A percentile compares a stretch with the other conserved stretches of the same genome.
phyloP scores from a whole-genome alignment of 2,329 filamentous ascomycete species.

The Sarocladium brachiariae region DNA sequence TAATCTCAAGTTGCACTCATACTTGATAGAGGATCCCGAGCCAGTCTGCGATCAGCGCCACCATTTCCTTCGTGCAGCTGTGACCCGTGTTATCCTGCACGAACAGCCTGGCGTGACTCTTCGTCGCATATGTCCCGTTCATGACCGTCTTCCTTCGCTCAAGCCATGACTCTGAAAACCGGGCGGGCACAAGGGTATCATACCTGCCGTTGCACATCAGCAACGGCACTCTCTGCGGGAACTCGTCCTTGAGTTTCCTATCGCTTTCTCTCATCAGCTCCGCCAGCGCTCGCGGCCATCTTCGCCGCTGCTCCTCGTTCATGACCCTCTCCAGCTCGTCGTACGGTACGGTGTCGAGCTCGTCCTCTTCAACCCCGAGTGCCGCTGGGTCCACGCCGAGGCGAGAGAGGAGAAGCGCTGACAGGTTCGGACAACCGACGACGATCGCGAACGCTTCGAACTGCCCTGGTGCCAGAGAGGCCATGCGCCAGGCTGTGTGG shows the following conservation, averaged over 20 bases:
- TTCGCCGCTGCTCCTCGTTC: constrained; percentile 3
- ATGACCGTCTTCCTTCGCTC: not conserved
- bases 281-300: constrained; percentile 7
- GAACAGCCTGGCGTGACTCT: constrained; percentile 6
- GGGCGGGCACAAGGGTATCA: constrained; percentile 6
- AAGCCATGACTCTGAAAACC: not conserved
- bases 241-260: not conserved
- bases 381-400: constrained; percentile 12
- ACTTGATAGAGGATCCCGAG: not conserved
- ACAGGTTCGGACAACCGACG: constrained; percentile 7
- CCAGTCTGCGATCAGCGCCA: constrained; percentile 5
- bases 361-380: constrained; percentile 10
- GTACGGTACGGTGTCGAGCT: not conserved
- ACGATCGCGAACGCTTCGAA: constrained; percentile 4
- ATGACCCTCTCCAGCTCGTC: not conserved
- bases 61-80: constrained; percentile 10
- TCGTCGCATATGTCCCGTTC: not conserved
- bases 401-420: not conserved
- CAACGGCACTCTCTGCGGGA: not conserved
- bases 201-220: constrained; percentile 8
- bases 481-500: constrained; percentile 9
- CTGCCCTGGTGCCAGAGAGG: not conserved
- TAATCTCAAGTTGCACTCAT: not conserved
- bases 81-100: constrained; percentile 9
- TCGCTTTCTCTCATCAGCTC: not conserved